A percentile compares a stretch with the other conserved stretches of the same genome.
Evolutionary conservation across 2,329 filamentous ascomycete species (phyloP).

Genomic region (Pseudocercospora macadamiae): DNA sequence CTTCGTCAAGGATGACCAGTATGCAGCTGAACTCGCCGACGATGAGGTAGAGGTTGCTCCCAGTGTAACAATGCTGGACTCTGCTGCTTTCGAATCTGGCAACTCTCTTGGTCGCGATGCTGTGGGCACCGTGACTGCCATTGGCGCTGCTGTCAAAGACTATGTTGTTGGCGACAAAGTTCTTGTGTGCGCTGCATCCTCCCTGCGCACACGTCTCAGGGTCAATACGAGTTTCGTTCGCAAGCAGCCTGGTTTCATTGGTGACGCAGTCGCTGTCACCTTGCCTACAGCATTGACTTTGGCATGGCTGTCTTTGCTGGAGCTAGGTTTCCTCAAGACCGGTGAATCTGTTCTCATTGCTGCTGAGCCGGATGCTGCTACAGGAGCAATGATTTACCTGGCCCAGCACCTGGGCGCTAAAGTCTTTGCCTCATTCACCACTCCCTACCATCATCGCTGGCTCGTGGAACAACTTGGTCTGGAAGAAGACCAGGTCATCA

Average conservation of each 20-base stretch:
- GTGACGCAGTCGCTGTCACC: constrained; percentile 2
- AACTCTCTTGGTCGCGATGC: neutral
- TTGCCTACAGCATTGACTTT: neutral
- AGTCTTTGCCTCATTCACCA: constrained; percentile 5
- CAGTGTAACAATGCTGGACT: neutral
- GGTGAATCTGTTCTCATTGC: constrained; percentile 5
- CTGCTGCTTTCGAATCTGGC: constrained; percentile 1
- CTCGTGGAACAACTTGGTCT: constrained; percentile 9
- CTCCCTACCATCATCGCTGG: constrained; percentile 9
- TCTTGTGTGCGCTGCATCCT: constrained; percentile 1
- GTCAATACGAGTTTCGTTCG: constrained; percentile 2
- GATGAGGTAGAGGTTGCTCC: constrained; percentile 5
- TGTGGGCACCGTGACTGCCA: neutral
- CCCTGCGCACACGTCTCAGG: constrained; percentile 2
- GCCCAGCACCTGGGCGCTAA: constrained; percentile 5
- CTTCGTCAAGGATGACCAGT: constrained; percentile 8
- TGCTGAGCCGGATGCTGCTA: neutral
- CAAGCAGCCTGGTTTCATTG: constrained; percentile 9
- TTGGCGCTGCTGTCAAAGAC: neutral
- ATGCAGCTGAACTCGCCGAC: neutral
- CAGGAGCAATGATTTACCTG: constrained; percentile 6
- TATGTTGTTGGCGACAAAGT: constrained; percentile 8
- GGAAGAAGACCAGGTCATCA: constrained; percentile 9
- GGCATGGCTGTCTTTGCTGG: constrained; percentile 1
- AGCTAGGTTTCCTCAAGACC: constrained; percentile 6